Base-by-base conservation (phyloP, 2,329 filamentous ascomycete species). In the Aspergillus japonicus region DNA sequence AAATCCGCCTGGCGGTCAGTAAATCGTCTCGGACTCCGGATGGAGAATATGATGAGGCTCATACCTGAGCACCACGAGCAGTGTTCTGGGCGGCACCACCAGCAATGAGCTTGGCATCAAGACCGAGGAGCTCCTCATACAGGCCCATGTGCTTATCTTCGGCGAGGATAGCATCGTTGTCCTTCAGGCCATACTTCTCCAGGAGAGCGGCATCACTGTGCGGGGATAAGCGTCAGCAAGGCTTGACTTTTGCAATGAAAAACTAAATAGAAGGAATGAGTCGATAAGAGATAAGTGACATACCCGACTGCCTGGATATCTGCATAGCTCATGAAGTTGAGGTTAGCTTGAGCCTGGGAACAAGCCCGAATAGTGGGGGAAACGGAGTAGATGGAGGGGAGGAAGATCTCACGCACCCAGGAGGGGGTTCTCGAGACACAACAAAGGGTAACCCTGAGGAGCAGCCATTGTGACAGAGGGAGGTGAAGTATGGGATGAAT, bases 11-110 rank as follows among this genome's bases (percentile, higher is more conserved):
- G 52, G 31, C 26, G 21, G 54, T 68, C 49, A 71, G 57, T 56
- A 59, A 33, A 50, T 33, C 14, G 31, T 10, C 29, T 39, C 49
- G 14, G 57, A 47, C 35, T 2, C 42, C 26, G 23, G 21, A 31
- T n/a, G 12, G 24, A 33, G 35, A 39, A 47, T 33, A 12, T 21
- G 24, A 6, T 29, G 26, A 29, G 16, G 33, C 49, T 26, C 69
- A 58, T 80, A 85, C 83, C 78, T 95, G 91, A 65, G 94, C 95
- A 69, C 95, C 95, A 73, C 95, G 89, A 69, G 95, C 94, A 56
- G 92, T 96, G 86, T 99, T 99, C 82, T 99, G 95, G 31, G 95
- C 95, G 58, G 95, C 95, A 73, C 95, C 95, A 67, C 95, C 95
- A 57, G 95, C 92, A 74, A 98, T 95, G 76, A 98, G 84, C 81